Conservation (phyloP, 768 basidiomycete genomes). For the Lactarius evosmus region DNA sequence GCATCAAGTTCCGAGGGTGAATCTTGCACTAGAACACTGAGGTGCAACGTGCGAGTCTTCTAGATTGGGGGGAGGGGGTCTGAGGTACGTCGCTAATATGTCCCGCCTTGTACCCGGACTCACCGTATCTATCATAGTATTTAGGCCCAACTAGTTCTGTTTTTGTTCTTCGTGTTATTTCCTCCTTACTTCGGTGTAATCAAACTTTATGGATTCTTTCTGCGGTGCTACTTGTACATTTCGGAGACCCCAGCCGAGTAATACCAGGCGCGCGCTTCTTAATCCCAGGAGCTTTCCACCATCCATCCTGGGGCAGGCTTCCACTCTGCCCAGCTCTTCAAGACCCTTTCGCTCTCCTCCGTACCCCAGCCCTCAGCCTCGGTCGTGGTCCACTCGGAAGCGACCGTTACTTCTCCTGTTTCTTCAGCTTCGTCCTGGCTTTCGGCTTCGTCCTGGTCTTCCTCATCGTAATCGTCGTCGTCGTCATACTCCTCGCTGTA, state of each 20-base stretch:
- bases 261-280: too few relatives aligned
- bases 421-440: constrained; percentile 1
- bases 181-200: not conserved
- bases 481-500: not conserved
- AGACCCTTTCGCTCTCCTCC: not conserved
- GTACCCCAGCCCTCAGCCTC: not conserved
- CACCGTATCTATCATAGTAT: not conserved
- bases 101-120: not conserved
- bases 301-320: not conserved
- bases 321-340: constrained; percentile 22
- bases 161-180: not conserved
- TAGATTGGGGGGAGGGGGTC: constrained; percentile 12
- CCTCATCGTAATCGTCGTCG: not conserved
- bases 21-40: constrained; percentile 27
- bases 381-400: not conserved
- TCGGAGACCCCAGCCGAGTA: not conserved
- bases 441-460: not conserved
- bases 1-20: constrained; percentile 24
- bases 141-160: not conserved
- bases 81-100: constrained; percentile 1
- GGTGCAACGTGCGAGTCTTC: constrained; percentile 2
- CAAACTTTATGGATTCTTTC: not conserved
- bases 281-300: not conserved
- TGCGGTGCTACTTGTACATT: not conserved
- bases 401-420: not conserved